Evolutionary conservation across 148 eudicot genomes (phyloP), one percentile per base, ranked within the genome.

Genomic region (Cornus suecica): DNA sequence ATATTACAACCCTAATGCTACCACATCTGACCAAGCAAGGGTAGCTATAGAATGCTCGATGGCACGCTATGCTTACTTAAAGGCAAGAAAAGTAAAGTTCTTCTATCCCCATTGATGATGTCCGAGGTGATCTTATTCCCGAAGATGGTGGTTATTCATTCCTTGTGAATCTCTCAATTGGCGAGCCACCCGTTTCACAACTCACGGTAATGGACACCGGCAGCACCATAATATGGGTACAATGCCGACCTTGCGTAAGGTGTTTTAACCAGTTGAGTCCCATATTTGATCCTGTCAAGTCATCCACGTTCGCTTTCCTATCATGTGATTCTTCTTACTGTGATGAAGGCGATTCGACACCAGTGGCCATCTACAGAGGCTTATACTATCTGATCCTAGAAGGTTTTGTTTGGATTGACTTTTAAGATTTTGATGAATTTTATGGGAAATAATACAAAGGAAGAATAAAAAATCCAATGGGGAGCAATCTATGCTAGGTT

Each of bases 181-280:
- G 81, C 28, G 69, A 76, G 31, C 80, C 85, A 13, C 77, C 80
- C 3, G 41, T 71, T 32, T 66, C 82, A 0, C 80, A 75, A 48
- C 66, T 75, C 1, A 56, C 24, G 10, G 56, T 25, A 0, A 72
- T 79, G 76, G 85, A 83, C 70, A 66, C 71, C 11, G 82, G 80
- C 20, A 79, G 85, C 25, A 16, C 22, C 34, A 61, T 83, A 20
- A 14, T 65, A 31, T 83, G 82, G 82, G 15, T 83, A 31, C 81
- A 71, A 0, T 72, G 79, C 51, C 22, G 4, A 20, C 58, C 68
- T 11, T 83, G 86, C 65, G 15, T 20, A 4, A 14, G 37, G 0
- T 72, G 80, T 56, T 64, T n/a, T 11, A 7, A 52, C 5, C 70
- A 75, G 29, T 10, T 4, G 1, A 24, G 13, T 61, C 73, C 73